These are phyloP conservation scores for Ophiosphaerella herpotricha DNA, from an alignment of 2,329 filamentous ascomycete species.

Conservation along the genomic window DNA sequence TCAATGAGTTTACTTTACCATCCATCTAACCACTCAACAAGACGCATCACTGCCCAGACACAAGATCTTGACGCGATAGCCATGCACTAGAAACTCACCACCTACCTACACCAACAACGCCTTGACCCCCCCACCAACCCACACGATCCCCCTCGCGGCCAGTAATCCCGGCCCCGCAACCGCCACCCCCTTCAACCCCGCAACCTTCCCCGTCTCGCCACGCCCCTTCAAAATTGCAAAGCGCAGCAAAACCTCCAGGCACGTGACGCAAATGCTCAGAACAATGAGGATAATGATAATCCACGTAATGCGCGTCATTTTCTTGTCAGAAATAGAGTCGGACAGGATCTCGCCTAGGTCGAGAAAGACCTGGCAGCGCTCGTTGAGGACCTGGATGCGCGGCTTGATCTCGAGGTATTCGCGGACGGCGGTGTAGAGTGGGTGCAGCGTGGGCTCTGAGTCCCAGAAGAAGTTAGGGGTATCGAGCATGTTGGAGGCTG, in stretches of 20 bases:
- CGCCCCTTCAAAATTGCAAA: slow-evolving; percentile 58
- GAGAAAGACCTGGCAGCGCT: slow-evolving; percentile 93
- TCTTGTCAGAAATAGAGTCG: slow-evolving; percentile 88
- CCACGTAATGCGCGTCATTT: slow-evolving; percentile 97
- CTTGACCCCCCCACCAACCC: slow-evolving; percentile 27
- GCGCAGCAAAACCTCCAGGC: slow-evolving; percentile 83
- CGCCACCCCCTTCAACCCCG: slow-evolving; percentile 8
- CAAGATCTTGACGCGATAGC: no score
- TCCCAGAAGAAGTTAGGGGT: slow-evolving; percentile 99
- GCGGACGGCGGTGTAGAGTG: slow-evolving; percentile 89
- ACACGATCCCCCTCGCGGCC: slow-evolving; percentile 28
- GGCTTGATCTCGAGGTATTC: slow-evolving; percentile 98
- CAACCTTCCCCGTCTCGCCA: slow-evolving; percentile 20
- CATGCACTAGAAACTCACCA: background rate
- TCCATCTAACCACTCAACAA: no score
- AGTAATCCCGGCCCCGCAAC: slow-evolving; percentile 36
- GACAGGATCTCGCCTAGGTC: slow-evolving; percentile 94
- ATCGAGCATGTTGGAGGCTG: slow-evolving; percentile 93
- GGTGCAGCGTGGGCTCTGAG: slow-evolving; percentile 90
- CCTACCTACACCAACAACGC: slow-evolving; percentile 13
- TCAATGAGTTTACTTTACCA: no score
- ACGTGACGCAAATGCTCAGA: slow-evolving; percentile 87
- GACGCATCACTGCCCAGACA: no score
- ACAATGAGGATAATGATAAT: slow-evolving; percentile 95
- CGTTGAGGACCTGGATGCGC: slow-evolving; percentile 94